Percentiles rank a stretch among this genome's conserved stretches.
Conservation (phyloP, 805 yeast genomes). For the Hyphopichia homilentoma region DNA sequence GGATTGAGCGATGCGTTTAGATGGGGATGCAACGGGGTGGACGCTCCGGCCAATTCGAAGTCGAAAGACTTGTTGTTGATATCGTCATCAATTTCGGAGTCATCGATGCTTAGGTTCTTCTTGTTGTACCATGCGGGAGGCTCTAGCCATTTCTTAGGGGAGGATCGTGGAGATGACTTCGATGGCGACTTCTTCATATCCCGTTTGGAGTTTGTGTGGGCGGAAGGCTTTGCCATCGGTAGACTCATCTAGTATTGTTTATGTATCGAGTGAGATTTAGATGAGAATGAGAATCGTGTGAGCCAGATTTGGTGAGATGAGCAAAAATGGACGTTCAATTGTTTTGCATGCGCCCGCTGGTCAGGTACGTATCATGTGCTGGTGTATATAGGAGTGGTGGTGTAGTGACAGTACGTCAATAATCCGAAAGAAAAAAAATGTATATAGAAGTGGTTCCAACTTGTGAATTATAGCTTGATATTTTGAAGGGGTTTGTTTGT, state of each 20-base stretch:
- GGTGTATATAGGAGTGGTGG: too few species aligned
- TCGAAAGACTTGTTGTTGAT: conserved; percentile 6
- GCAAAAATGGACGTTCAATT: too few species aligned
- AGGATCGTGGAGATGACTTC: neutral
- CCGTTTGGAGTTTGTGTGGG: conserved; percentile 1
- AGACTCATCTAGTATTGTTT: neutral
- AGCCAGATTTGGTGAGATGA: too few species aligned
- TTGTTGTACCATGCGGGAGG: conserved; percentile 4
- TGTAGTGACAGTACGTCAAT: too few species aligned
- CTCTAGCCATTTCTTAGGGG: neutral
- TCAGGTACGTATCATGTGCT: too few species aligned
- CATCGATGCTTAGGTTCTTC: conserved; percentile 3
- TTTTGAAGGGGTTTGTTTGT: too few species aligned
- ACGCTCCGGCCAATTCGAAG: conserved; percentile 8
- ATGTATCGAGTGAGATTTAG: too few species aligned
- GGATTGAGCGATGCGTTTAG: conserved; percentile 3
- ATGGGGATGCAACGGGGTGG: conserved; percentile 9
- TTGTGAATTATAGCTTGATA: too few species aligned
- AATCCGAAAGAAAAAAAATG: too few species aligned
- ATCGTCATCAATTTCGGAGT: conserved; percentile 2
- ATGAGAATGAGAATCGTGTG: too few species aligned
- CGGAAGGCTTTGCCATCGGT: conserved; percentile 1
- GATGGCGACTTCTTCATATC: neutral
- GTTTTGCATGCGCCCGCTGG: too few species aligned
- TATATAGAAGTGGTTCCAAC: too few species aligned